These are phyloP conservation scores for Hibiscus tridactylites DNA, from an alignment of 345 rosid species.

Conservation along the genomic window DNA sequence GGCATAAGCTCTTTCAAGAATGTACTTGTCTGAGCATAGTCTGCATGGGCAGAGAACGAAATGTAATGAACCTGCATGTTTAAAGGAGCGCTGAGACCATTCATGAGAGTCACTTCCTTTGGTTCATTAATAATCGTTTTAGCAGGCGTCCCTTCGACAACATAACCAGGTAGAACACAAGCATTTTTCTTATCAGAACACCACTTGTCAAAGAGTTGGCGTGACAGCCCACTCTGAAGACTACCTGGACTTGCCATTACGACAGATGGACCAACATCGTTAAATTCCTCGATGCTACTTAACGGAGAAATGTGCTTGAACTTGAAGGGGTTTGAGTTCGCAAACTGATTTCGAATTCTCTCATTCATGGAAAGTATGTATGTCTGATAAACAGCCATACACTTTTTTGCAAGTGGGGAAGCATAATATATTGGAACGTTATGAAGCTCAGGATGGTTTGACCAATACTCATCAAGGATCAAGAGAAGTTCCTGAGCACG, in stretches of 20 bases:
- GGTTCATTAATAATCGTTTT: conserved; percentile 85
- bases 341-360: conserved; percentile 86
- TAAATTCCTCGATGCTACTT: conserved; percentile 79
- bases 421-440: conserved; percentile 92
- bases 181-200: conserved; percentile 85
- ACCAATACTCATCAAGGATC: conserved; percentile 89
- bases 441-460: conserved; percentile 78
- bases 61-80: conserved; percentile 91
- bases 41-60: conserved; percentile 93
- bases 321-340: conserved; percentile 80
- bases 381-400: conserved; percentile 95
- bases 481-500: conserved; percentile 76
- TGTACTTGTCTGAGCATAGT: conserved; percentile 89
- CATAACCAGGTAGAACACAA: conserved; percentile 80
- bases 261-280: conserved; percentile 83
- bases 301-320: conserved; percentile 80
- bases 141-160: conserved; percentile 76
- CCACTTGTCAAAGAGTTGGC: conserved; percentile 92
- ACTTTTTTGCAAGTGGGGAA: conserved; percentile 90
- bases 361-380: conserved; percentile 94
- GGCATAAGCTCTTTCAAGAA: conserved; percentile 90
- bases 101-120: conserved; percentile 89
- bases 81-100: conserved; percentile 80
- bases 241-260: conserved; percentile 95
- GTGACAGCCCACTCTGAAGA: conserved; percentile 84